A percentile compares a stretch with the other conserved stretches of the same genome.
phyloP scores from a whole-genome alignment of 306 rosid genomes.

The Fragaria nilgerrensis region DNA sequence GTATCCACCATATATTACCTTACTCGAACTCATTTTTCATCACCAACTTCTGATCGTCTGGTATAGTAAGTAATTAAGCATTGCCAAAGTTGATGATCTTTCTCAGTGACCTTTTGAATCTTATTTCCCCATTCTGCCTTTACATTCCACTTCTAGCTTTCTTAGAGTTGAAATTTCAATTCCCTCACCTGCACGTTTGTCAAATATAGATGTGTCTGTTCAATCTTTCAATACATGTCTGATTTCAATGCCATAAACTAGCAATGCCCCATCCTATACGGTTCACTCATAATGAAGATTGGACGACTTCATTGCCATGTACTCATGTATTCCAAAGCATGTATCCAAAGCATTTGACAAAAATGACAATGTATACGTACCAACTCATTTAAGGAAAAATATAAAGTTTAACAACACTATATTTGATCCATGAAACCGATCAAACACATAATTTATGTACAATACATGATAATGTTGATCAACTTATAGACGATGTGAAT shows the following conservation, averaged over 20 bases:
- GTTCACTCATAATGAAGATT: not conserved
- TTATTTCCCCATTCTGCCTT: not conserved
- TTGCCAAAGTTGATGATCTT: too few relatives aligned
- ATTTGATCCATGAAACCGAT: too few relatives aligned
- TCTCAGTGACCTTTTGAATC: not conserved
- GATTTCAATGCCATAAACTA: not conserved
- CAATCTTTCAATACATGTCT: not conserved
- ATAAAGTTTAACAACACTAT: too few relatives aligned
- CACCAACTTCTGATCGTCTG: not conserved
- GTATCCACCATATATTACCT: not conserved
- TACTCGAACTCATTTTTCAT: not conserved
- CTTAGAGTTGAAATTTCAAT: not conserved
- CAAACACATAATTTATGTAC: not conserved
- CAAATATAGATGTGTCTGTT: not conserved
- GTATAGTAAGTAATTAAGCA: not conserved
- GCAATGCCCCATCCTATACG: not conserved
- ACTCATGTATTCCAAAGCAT: not conserved
- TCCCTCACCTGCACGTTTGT: not conserved
- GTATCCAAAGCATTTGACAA: not conserved
- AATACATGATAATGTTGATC: not conserved
- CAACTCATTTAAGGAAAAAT: not conserved
- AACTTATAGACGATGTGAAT: too few relatives aligned
- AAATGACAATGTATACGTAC: not conserved
- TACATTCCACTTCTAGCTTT: not conserved
- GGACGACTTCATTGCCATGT: not conserved